Evolutionary conservation across 805 yeast species (phyloP), one percentile per base, ranked within the genome.

Genomic region (Teunomyces aglyptinius): DNA sequence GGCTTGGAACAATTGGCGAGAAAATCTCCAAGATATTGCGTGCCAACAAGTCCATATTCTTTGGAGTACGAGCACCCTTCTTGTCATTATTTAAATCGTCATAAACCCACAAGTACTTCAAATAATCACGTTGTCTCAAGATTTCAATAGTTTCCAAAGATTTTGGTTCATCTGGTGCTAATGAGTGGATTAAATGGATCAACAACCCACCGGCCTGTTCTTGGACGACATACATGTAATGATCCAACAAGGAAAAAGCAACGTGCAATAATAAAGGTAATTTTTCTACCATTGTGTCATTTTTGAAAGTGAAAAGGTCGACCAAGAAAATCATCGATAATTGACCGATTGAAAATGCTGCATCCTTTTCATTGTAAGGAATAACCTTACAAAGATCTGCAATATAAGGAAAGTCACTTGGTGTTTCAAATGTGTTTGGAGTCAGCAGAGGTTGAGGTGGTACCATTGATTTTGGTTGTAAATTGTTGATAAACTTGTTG

Each of bases 381-480:
- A 81, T 76, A n/a, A 87, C 61, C 15, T 71, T 71, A 65, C 83
- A 74, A 15, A 90, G 69, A 57, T 89, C 78, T 0, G 96, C 95
- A 49, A 87, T 77, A 59, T 89, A 90, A 0, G 96, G 95, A 48
- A 83, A 77, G 20, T 59, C 57, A n/a, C 15, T 12, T 5, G 45
- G 24, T 15, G 24, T 44, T 27, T 38, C 33, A 18, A 31, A n/a
- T 18, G 42, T 7, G 11, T 20, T 33, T 7, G 36, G 12, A 52
- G 7, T 11, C 24, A 7, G 15, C 18, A 50, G 45, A 6, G 61
- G 58, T 31, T 74, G 78, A 18, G 83, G 81, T 1, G 97, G 96
- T n/a, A 94, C 83, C 95, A 92, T 89, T 4, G 84, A 75, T 53
- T 83, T 86, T 2, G 98, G 97, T 54, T 86, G 87, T 38, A 94